Conservation (phyloP, 352 stramenopile species). For the Globisporangium carolinianum region DNA sequence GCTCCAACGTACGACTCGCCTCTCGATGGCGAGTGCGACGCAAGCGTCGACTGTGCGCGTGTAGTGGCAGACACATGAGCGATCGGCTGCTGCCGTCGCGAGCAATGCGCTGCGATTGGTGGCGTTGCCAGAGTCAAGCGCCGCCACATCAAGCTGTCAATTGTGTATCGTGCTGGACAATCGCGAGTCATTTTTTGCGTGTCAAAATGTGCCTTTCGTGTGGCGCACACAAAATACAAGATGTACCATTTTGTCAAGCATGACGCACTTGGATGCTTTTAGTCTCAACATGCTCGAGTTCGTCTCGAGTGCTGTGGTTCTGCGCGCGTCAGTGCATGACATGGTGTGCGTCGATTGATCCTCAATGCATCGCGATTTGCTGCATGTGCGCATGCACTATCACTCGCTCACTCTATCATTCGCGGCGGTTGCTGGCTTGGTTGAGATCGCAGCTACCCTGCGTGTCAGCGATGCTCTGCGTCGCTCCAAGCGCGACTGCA, state of each 20-base stretch:
- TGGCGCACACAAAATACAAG: too few relatives aligned
- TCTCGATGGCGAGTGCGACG: background rate
- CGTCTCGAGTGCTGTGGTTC: conserved; percentile 40
- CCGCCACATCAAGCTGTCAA: too few relatives aligned
- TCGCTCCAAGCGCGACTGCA: conserved; percentile 28
- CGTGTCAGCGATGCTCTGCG: conserved; percentile 38
- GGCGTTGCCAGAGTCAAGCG: too few relatives aligned
- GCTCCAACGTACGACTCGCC: background rate
- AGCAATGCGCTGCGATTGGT: too few relatives aligned
- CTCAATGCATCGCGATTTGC: background rate
- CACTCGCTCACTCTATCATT: too few relatives aligned
- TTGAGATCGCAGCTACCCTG: conserved; percentile 26
- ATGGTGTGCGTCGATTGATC: conserved; percentile 31
- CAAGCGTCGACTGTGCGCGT: background rate
- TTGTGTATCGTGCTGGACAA: too few relatives aligned
- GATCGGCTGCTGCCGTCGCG: too few relatives aligned
- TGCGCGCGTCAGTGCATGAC: conserved; percentile 39
- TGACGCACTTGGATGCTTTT: too few relatives aligned
- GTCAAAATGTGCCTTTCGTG: too few relatives aligned
- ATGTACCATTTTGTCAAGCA: too few relatives aligned
- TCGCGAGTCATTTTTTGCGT: too few relatives aligned
- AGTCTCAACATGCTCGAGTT: conserved; percentile 12
- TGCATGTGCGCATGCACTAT: background rate
- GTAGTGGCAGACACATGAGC: too few relatives aligned
- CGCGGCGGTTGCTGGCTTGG: background rate